These are phyloP conservation scores for Xylaria arbuscula DNA, from an alignment of 2,329 filamentous ascomycete genomes.

Conservation along the genomic window DNA sequence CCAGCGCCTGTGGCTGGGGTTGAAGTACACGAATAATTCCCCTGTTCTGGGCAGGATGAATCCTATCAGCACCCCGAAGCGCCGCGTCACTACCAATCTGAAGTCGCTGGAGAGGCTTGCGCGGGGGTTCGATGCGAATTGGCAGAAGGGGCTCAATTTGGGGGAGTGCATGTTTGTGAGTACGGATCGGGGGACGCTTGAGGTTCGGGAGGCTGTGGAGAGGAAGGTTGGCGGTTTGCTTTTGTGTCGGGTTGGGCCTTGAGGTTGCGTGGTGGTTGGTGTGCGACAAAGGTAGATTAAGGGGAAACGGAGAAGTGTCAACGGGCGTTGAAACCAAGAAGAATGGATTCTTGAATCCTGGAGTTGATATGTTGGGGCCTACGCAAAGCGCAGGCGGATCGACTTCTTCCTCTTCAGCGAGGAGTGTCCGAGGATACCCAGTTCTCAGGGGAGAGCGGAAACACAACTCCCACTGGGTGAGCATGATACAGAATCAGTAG, in stretches of 20 bases:
- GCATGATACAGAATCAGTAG: background rate
- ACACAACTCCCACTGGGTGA: background rate
- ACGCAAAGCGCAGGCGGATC: background rate
- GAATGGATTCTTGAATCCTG: too few relatives aligned
- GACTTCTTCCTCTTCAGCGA: background rate
- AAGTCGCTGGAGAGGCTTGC: conserved; percentile 72
- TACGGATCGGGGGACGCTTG: conserved; percentile 81
- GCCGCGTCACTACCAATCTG: conserved; percentile 74
- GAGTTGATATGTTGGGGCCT: too few relatives aligned
- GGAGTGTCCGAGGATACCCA: too few relatives aligned
- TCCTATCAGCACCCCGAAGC: conserved; percentile 78
- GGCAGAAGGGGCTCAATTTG: conserved; percentile 74
- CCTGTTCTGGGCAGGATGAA: conserved; percentile 78
- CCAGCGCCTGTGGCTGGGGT: conserved; percentile 84
- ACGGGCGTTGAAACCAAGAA: background rate
- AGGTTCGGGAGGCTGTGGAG: conserved; percentile 84
- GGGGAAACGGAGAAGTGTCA: too few relatives aligned
- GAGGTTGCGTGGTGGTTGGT: too few relatives aligned
- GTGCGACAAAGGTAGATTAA: too few relatives aligned
- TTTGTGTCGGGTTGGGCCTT: conserved; percentile 71
- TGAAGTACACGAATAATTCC: conserved; percentile 89
- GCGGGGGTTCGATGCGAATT: conserved; percentile 72
- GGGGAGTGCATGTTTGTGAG: conserved; percentile 86
- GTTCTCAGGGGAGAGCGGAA: too few relatives aligned
- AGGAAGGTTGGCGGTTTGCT: conserved; percentile 83